These are phyloP conservation scores for Aspergillus tanneri DNA, from an alignment of 2,329 filamentous ascomycete genomes.

Conservation along the genomic window DNA sequence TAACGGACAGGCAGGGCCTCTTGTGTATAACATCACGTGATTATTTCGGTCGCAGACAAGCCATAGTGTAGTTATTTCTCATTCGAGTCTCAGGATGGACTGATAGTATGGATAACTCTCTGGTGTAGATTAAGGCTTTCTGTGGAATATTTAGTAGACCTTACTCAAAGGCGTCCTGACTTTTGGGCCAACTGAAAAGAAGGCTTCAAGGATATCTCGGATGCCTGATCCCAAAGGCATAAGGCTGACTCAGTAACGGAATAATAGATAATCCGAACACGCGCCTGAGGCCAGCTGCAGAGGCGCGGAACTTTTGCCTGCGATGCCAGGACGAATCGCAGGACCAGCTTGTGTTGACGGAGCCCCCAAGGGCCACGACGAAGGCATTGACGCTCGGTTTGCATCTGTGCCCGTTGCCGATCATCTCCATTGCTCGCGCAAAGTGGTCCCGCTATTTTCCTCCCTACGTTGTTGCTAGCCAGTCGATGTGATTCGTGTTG, in stretches of 20 bases:
- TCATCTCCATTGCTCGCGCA: slow-evolving; percentile 10
- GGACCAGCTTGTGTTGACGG: slow-evolving; percentile 15
- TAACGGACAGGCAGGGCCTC: too few relatives aligned
- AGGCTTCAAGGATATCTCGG: too few relatives aligned
- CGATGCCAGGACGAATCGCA: slow-evolving; percentile 23
- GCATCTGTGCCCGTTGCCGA: slow-evolving; percentile 11
- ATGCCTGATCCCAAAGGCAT: background rate
- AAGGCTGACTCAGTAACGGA: slow-evolving; percentile 6
- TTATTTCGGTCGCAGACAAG: too few relatives aligned
- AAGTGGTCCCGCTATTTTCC: background rate
- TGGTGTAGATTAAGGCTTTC: too few relatives aligned
- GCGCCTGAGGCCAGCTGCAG: slow-evolving; percentile 21
- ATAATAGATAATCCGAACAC: slow-evolving; percentile 19
- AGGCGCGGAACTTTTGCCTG: slow-evolving; percentile 22
- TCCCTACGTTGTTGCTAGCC: slow-evolving; percentile 8
- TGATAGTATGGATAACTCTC: too few relatives aligned
- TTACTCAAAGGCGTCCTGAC: too few relatives aligned
- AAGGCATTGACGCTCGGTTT: slow-evolving; percentile 17
- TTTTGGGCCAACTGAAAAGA: too few relatives aligned
- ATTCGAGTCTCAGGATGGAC: too few relatives aligned
- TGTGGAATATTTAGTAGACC: too few relatives aligned
- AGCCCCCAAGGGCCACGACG: slow-evolving; percentile 16
- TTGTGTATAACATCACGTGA: too few relatives aligned
- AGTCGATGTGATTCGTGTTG: slow-evolving; percentile 11
- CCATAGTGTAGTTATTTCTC: too few relatives aligned